Percentiles rank a stretch among this genome's conserved stretches.
phyloP scores from a whole-genome alignment of 2,329 filamentous ascomycete species.

The Epichloe scottii region DNA sequence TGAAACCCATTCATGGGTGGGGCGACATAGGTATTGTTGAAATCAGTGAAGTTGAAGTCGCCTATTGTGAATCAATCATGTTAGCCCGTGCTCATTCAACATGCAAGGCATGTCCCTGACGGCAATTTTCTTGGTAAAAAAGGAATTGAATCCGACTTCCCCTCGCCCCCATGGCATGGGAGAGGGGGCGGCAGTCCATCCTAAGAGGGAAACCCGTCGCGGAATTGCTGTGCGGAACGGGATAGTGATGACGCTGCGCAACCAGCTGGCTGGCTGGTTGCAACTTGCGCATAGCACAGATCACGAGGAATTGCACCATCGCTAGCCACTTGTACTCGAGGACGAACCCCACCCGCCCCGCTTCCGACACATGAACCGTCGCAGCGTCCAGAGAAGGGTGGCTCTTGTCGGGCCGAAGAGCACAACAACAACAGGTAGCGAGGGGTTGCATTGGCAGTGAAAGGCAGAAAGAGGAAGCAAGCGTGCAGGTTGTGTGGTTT shows the following conservation, averaged over 20 bases:
- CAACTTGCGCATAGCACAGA: slow-evolving; percentile 18
- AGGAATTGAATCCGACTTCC: too few relatives aligned
- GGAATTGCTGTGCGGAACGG: neutral
- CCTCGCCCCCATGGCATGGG: neutral
- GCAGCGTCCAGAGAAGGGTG: slow-evolving; percentile 4
- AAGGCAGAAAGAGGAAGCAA: neutral
- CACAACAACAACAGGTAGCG: neutral
- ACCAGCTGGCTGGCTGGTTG: neutral
- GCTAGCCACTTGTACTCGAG: slow-evolving; percentile 31
- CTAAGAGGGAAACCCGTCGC: neutral
- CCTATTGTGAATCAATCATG: slow-evolving; percentile 33
- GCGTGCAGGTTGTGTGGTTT: slow-evolving; percentile 4
- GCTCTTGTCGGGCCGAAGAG: neutral
- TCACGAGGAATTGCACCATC: slow-evolving; percentile 55
- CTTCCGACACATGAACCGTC: slow-evolving; percentile 15
- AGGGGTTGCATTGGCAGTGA: neutral
- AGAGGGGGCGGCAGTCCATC: neutral
- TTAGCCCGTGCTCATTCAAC: slow-evolving; percentile 4
- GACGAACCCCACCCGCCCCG: slow-evolving; percentile 8
- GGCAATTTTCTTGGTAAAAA: too few relatives aligned
- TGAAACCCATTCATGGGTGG: slow-evolving; percentile 31
- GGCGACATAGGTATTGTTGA: slow-evolving; percentile 37
- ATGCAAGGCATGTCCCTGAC: neutral
- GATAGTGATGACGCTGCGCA: neutral
- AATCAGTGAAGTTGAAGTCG: slow-evolving; percentile 46